Base-by-base conservation (phyloP, 2,329 filamentous ascomycete genomes). In the Pseudogymnoascus sp. region DNA sequence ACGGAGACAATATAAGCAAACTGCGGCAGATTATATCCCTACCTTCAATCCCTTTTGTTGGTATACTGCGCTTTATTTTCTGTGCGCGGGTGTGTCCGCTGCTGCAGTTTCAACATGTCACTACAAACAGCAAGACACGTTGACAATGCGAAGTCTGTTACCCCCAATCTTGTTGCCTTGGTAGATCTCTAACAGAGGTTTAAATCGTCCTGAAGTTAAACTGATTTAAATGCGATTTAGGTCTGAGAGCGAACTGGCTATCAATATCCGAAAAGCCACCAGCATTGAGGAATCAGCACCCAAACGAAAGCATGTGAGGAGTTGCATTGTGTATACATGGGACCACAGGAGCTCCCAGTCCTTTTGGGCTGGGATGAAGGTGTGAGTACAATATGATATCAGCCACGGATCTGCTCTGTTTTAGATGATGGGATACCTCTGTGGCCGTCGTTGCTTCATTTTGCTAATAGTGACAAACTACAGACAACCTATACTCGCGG, bases 351-450 rank as follows among this genome's bases (percentile, higher is more conserved):
- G 89, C 68, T 96, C 93, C 43, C 83, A 87, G 74, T 91, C 93
- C 73, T 99, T 99, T 77, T 99, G 95, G 95, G 87, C 91, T 63
- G 93, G 93, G 74, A 96, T 99, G 84, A 99, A 99, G 86, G 93
- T 97, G 89, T 96, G 84, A 69, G 88, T 83, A 61, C 49, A 56
- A 21, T 18, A 11, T 56, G 49, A 21, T 34, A 56, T 36, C 28
- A 36, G 49, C 18, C 49, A 8, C 28, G 11, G 28, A 14, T 12
- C n/a, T 56, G 1, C 28, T 21, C 28, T 21, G 12, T 34, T 56
- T 21, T 7, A 34, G 28, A 36, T 31, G 49, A 56, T 36, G 49
- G 2, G 28, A 56, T 11, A 2, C 1, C 21, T 49, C 49, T 18
- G 46, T 31, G 34, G 21, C 16, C 12, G n/a, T 53, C 21, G 36